Percentiles rank a stretch among this genome's conserved stretches.
Evolutionary conservation across 2,329 filamentous ascomycete species (phyloP).

Genomic region (Claviceps quebecensis): DNA sequence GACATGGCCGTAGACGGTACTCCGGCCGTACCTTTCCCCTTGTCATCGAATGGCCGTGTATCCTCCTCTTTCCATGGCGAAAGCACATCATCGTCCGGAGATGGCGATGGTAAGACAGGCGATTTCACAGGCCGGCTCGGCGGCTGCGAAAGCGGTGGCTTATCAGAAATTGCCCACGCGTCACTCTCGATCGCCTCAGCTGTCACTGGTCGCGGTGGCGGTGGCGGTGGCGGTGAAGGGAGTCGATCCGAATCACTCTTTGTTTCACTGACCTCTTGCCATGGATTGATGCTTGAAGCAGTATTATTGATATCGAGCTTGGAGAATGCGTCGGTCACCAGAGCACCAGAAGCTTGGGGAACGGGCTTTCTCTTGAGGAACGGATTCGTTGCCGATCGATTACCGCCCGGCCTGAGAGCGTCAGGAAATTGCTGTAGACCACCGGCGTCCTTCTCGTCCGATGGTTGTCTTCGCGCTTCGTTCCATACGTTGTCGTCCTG

Average conservation of each 20-base stretch:
- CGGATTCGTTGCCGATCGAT: constrained; percentile 34
- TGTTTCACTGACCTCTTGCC: constrained; percentile 16
- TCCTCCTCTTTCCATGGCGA: constrained; percentile 27
- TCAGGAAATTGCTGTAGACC: constrained; percentile 15
- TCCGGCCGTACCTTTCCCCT: constrained; percentile 14
- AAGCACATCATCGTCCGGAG: constrained; percentile 20
- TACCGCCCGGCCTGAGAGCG: constrained; percentile 19
- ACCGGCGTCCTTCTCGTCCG: background rate
- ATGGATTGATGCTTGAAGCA: constrained; percentile 22
- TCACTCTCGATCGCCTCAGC: constrained; percentile 16
- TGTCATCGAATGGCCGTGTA: constrained; percentile 9
- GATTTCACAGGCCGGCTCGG: constrained; percentile 13
- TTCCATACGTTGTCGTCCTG: constrained; percentile 20
- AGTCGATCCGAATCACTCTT: constrained; percentile 7
- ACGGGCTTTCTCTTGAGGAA: constrained; percentile 34
- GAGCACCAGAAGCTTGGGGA: constrained; percentile 7
- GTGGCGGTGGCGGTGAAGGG: constrained; percentile 6
- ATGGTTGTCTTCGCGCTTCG: constrained; percentile 12
- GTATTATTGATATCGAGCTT: constrained; percentile 28
- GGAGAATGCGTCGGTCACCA: constrained; percentile 24
- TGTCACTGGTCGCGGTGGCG: constrained; percentile 8
- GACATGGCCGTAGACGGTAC: constrained; percentile 15
- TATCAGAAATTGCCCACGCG: constrained; percentile 13
- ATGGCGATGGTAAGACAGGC: constrained; percentile 22
- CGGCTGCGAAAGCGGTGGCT: constrained; percentile 15